phyloP scores from a whole-genome alignment of 352 stramenopile species.

The Globisporangium takayamanum region DNA sequence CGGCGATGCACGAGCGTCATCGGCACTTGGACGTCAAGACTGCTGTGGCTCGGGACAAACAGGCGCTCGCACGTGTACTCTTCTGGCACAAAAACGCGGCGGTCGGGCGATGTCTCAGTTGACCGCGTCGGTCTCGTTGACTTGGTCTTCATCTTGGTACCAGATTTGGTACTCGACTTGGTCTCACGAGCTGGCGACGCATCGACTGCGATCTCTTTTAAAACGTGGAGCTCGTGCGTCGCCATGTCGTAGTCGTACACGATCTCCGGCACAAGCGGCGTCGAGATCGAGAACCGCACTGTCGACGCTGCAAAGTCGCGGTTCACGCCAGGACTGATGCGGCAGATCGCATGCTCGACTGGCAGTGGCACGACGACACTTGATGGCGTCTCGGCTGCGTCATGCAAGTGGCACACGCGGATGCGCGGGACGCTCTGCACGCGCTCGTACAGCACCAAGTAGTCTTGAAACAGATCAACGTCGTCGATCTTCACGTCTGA shows the following conservation, averaged over 20 bases:
- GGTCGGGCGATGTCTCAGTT: background rate
- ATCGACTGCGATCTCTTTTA: slow-evolving; percentile 50
- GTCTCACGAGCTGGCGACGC: background rate
- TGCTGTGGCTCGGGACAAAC: slow-evolving; percentile 38
- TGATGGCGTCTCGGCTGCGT: background rate
- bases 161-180: background rate
- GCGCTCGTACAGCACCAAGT: slow-evolving; percentile 80
- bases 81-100: slow-evolving; percentile 15
- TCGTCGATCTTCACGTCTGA: slow-evolving; percentile 83
- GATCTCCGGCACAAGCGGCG: slow-evolving; percentile 63
- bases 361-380: slow-evolving; percentile 54
- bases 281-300: slow-evolving; percentile 70
- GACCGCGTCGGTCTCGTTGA: background rate
- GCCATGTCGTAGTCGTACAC: slow-evolving; percentile 79
- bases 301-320: slow-evolving; percentile 52
- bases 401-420: slow-evolving; percentile 37
- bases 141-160: background rate
- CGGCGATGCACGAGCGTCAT: slow-evolving; percentile 75
- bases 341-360: slow-evolving; percentile 42
- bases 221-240: slow-evolving; percentile 26
- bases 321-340: slow-evolving; percentile 75
- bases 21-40: slow-evolving; percentile 39
- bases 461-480: slow-evolving; percentile 77
- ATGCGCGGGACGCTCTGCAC: slow-evolving; percentile 62
- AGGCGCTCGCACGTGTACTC: slow-evolving; percentile 35